These are phyloP conservation scores for Hibiscus trionum DNA, from an alignment of 345 rosid genomes.

Conservation along the genomic window DNA sequence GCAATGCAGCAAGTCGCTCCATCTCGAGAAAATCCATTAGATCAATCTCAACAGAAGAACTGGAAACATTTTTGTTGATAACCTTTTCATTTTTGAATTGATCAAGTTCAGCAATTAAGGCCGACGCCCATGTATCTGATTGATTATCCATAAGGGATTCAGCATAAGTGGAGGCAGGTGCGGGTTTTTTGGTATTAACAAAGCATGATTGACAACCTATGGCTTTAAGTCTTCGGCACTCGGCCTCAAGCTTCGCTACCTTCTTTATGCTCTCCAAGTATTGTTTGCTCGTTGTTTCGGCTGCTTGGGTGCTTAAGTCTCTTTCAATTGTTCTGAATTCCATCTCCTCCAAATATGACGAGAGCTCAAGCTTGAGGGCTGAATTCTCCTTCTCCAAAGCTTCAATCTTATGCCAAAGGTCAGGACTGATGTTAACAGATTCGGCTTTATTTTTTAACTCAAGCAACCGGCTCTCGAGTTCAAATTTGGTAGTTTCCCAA, in stretches of 20 bases:
- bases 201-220: slow-evolving; percentile 32
- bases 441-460: slow-evolving; percentile 35
- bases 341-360: slow-evolving; percentile 54
- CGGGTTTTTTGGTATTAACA: slow-evolving; percentile 36
- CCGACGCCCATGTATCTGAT: slow-evolving; percentile 58
- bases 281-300: slow-evolving; percentile 87
- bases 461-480: slow-evolving; percentile 46
- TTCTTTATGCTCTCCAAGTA: slow-evolving; percentile 77
- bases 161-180: slow-evolving; percentile 39
- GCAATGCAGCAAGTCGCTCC: slow-evolving; percentile 79
- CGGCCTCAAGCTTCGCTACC: slow-evolving; percentile 91
- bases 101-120: slow-evolving; percentile 37
- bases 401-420: slow-evolving; percentile 36
- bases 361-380: slow-evolving; percentile 50
- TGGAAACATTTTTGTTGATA: slow-evolving; percentile 23
- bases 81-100: slow-evolving; percentile 40
- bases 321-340: slow-evolving; percentile 72
- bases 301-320: slow-evolving; percentile 74
- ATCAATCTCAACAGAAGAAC: slow-evolving; percentile 44
- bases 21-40: slow-evolving; percentile 95
- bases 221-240: slow-evolving; percentile 62
- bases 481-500: slow-evolving; percentile 44
- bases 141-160: slow-evolving; percentile 56
- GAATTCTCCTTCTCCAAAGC: slow-evolving; percentile 53
- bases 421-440: slow-evolving; percentile 29